Evolutionary conservation across 2,329 filamentous ascomycete species (phyloP).

Genomic region (Grosmannia clavigera): DNA sequence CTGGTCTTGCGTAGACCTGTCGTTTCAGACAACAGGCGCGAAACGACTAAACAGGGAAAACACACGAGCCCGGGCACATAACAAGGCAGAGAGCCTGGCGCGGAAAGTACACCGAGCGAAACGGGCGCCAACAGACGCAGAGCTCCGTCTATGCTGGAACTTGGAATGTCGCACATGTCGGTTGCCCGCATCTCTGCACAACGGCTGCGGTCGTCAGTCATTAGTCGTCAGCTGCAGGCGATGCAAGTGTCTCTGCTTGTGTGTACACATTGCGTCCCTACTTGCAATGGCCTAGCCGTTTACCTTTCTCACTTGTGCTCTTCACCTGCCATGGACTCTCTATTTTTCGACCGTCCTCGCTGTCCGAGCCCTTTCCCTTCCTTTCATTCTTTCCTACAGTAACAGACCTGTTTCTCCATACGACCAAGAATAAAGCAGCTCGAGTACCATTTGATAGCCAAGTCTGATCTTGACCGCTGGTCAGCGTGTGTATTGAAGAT

Average conservation of each 20-base stretch:
- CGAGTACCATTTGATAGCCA: too few relatives aligned
- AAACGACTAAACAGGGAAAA: too few relatives aligned
- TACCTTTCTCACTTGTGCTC: background rate
- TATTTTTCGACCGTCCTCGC: background rate
- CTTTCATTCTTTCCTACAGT: background rate
- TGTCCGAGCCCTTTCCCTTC: background rate
- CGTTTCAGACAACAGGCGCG: too few relatives aligned
- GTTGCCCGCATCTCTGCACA: background rate
- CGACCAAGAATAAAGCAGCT: too few relatives aligned
- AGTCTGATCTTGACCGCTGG: too few relatives aligned
- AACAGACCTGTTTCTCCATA: too few relatives aligned
- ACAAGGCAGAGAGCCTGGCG: too few relatives aligned
- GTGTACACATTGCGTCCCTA: background rate
- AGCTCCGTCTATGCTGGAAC: background rate
- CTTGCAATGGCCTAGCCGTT: background rate
- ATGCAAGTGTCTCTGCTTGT: background rate
- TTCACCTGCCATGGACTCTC: background rate
- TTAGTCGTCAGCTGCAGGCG: background rate
- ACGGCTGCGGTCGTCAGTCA: background rate
- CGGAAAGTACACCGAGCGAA: too few relatives aligned
- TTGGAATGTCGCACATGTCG: background rate
- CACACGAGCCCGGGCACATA: too few relatives aligned
- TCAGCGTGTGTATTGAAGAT: too few relatives aligned
- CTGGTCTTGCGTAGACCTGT: too few relatives aligned
- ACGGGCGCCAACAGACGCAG: background rate